phyloP scores from a whole-genome alignment of 2,329 filamentous ascomycete genomes.

The Xylaria sp. region DNA sequence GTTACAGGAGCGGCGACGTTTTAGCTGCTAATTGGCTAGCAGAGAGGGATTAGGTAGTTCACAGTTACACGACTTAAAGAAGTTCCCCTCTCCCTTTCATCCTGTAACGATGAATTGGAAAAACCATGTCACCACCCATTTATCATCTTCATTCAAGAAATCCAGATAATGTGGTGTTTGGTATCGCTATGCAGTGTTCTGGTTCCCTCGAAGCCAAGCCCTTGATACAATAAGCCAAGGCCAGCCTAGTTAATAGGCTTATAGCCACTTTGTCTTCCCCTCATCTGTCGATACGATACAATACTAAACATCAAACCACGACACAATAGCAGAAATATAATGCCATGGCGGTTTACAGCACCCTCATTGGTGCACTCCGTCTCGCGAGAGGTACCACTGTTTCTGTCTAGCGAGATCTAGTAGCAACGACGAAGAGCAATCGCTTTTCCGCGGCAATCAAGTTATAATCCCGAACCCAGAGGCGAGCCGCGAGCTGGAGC shows the following conservation, averaged over 20 bases:
- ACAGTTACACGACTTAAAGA: not conserved
- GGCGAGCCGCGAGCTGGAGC: conserved; percentile 17
- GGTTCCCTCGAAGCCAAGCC: conserved; percentile 22
- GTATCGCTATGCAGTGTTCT: not conserved
- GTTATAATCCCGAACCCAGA: conserved; percentile 15
- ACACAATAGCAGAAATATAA: not conserved
- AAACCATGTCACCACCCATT: not conserved
- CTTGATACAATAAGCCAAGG: conserved; percentile 31
- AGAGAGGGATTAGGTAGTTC: not conserved
- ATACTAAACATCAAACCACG: not conserved
- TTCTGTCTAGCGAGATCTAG: not conserved
- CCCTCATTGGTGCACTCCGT: conserved; percentile 2
- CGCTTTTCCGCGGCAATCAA: not conserved
- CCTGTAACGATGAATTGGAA: not conserved
- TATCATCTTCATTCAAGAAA: not conserved
- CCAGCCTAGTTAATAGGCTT: not conserved
- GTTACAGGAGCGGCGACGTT: not conserved
- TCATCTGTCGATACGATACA: conserved; percentile 19
- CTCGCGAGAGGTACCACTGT: not conserved
- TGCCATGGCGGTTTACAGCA: not conserved
- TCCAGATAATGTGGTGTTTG: not conserved
- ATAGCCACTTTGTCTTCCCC: conserved; percentile 16
- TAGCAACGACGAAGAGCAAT: not conserved
- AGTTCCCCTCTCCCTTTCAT: not conserved
- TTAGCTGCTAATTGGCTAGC: not conserved